phyloP scores from a whole-genome alignment of 148 eudicot species.

The Vaccinium corymbosum region DNA sequence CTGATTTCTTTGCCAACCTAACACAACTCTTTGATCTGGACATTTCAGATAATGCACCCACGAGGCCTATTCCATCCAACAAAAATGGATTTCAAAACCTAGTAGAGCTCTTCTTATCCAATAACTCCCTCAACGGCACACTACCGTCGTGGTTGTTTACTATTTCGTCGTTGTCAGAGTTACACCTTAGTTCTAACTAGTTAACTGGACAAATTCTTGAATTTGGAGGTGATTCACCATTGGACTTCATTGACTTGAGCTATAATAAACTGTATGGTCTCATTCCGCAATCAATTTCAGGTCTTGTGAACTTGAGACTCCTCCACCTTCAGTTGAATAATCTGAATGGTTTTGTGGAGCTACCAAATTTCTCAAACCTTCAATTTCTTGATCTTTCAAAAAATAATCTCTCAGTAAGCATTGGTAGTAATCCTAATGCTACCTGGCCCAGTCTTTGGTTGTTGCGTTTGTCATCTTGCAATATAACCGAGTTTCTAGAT shows the following conservation, averaged over 20 bases:
- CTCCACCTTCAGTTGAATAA: neutral
- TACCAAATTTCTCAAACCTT: slow-evolving; percentile 11
- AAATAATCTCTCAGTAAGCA: neutral
- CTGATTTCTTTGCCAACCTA: too few relatives aligned
- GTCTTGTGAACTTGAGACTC: neutral
- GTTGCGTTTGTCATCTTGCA: neutral
- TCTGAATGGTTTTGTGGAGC: neutral
- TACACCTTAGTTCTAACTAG: too few relatives aligned
- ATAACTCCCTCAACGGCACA: too few relatives aligned
- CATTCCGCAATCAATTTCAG: slow-evolving; percentile 1
- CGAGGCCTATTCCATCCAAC: too few relatives aligned
- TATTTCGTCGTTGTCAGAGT: too few relatives aligned
- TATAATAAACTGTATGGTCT: neutral
- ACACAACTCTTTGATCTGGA: too few relatives aligned
- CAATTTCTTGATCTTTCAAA: neutral
- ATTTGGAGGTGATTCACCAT: too few relatives aligned
- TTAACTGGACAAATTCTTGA: too few relatives aligned
- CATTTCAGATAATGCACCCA: too few relatives aligned
- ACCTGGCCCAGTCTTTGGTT: neutral
- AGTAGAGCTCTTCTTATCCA: neutral
- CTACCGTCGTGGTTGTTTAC: too few relatives aligned
- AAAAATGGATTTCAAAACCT: too few relatives aligned
- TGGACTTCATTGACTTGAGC: too few relatives aligned
- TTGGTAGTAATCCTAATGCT: neutral
- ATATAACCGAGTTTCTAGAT: neutral